Evolutionary conservation across 257 asterid species (phyloP).

Genomic region (Salvia splendens): DNA sequence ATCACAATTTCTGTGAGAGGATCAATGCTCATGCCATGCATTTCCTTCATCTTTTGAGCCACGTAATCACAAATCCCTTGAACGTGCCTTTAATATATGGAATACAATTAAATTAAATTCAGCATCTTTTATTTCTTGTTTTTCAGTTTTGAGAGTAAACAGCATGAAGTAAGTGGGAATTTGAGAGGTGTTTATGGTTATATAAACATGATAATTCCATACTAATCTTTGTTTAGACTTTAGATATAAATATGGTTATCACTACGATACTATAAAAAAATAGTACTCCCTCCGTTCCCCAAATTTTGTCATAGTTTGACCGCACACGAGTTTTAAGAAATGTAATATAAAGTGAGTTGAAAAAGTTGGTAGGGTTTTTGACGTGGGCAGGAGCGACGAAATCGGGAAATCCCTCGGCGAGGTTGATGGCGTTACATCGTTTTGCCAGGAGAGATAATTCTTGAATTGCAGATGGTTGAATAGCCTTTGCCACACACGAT

Average conservation of each 20-base stretch:
- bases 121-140: background rate
- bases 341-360: no score
- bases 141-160: background rate
- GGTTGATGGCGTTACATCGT: slow-evolving; percentile 76
- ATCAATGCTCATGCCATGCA: slow-evolving; percentile 63
- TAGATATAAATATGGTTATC: no score
- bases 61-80: slow-evolving; percentile 74
- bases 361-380: no score
- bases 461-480: slow-evolving; percentile 72
- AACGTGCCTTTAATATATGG: slow-evolving; percentile 51
- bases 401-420: slow-evolving; percentile 93
- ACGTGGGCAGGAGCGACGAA: slow-evolving; percentile 69
- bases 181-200: background rate
- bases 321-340: no score
- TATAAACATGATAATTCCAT: background rate
- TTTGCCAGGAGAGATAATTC: slow-evolving; percentile 72
- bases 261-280: no score
- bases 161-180: background rate
- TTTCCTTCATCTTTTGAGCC: slow-evolving; percentile 58
- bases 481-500: slow-evolving; percentile 61
- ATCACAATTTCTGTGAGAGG: slow-evolving; percentile 71
- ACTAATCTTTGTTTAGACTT: no score
- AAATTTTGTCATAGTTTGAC: no score
- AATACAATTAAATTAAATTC: background rate
- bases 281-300: no score